Conservation (phyloP, 2,329 filamentous ascomycete genomes). For the Pezicula rhizophila region DNA sequence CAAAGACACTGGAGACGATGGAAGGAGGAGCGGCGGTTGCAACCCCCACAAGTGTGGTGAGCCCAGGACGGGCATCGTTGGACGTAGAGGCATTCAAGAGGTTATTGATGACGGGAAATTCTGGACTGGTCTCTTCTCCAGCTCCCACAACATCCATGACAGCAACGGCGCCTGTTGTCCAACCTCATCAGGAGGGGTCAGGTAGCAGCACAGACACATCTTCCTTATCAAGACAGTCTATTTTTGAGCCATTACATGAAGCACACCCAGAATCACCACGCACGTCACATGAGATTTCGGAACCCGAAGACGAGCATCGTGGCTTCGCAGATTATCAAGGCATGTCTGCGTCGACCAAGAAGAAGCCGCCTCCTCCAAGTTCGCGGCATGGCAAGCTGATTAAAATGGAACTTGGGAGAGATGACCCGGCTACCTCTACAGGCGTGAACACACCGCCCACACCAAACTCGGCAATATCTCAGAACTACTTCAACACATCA, state of each 20-base stretch:
- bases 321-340: slow-evolving; percentile 23
- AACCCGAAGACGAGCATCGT: slow-evolving; percentile 44
- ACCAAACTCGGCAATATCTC: slow-evolving; percentile 14
- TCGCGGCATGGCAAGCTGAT: slow-evolving; percentile 76
- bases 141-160: slow-evolving; percentile 21
- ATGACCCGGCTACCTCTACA: slow-evolving; percentile 31
- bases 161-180: slow-evolving; percentile 22
- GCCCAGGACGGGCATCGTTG: slow-evolving; percentile 40
- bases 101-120: slow-evolving; percentile 67
- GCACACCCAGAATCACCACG: slow-evolving; percentile 41
- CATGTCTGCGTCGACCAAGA: slow-evolving; percentile 42
- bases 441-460: slow-evolving; percentile 23
- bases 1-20: slow-evolving; percentile 47
- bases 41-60: slow-evolving; percentile 14
- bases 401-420: slow-evolving; percentile 37
- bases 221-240: slow-evolving; percentile 52
- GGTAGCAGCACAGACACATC: slow-evolving; percentile 53
- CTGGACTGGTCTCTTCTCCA: slow-evolving; percentile 31
- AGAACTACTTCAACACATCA: slow-evolving; percentile 13
- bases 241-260: slow-evolving; percentile 45
- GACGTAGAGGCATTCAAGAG: slow-evolving; percentile 76
- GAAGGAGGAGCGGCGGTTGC: slow-evolving; percentile 27
- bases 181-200: slow-evolving; percentile 28
- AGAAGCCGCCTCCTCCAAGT: slow-evolving; percentile 67
- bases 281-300: slow-evolving; percentile 53